Percentiles rank a stretch among this genome's conserved stretches.
Evolutionary conservation across 805 yeast species (phyloP).

Genomic region (Diddensiella santjacobensis): DNA sequence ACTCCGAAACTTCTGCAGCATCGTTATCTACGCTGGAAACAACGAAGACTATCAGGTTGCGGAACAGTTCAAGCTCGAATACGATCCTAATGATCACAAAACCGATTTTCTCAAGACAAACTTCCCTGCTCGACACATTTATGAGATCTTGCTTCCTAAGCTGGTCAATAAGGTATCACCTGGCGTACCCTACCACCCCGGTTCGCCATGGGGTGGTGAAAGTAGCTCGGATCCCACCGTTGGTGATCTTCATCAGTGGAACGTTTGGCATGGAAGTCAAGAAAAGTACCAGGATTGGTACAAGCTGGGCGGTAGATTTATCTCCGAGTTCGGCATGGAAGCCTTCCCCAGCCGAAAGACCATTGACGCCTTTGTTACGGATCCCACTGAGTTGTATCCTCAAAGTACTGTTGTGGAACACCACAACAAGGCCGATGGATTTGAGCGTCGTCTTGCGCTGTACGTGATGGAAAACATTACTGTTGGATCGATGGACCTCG

Average conservation of each 20-base stretch:
- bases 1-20: constrained; percentile 40
- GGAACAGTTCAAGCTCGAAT: constrained; percentile 33
- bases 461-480: constrained; percentile 46
- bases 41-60: constrained; percentile 48
- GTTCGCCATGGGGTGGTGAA: constrained; percentile 49
- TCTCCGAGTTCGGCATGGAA: constrained; percentile 54
- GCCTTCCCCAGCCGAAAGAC: constrained; percentile 42
- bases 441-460: constrained; percentile 43
- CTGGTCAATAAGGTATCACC: constrained; percentile 30
- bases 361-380: constrained; percentile 37
- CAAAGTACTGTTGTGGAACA: constrained; percentile 43
- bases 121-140: constrained; percentile 44
- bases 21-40: constrained; percentile 43
- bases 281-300: constrained; percentile 49
- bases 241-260: constrained; percentile 56
- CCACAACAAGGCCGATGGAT: constrained; percentile 50
- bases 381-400: constrained; percentile 40
- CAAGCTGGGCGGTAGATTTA: constrained; percentile 45
- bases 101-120: constrained; percentile 20
- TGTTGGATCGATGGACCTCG: constrained; percentile 36
- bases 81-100: constrained; percentile 28
- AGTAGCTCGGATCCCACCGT: constrained; percentile 37
- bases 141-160: constrained; percentile 40
- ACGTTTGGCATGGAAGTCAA: constrained; percentile 54
- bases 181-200: constrained; percentile 41